These are phyloP conservation scores for Claviceps monticola DNA, from an alignment of 2,329 filamentous ascomycete species.

Conservation along the genomic window DNA sequence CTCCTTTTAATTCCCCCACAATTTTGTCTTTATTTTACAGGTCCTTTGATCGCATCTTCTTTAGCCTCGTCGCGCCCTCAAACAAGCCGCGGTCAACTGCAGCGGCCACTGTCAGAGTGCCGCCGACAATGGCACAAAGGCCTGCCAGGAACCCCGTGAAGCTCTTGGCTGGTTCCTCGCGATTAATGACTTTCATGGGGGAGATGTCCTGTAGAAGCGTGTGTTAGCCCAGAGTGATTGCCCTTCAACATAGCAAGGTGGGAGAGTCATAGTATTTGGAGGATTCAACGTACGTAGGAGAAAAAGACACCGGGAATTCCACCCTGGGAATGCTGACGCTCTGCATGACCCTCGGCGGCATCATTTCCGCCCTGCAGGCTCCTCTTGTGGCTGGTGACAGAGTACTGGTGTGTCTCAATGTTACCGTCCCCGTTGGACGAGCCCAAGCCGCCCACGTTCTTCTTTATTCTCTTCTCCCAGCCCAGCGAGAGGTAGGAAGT, in stretches of 20 bases:
- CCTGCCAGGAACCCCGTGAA: conserved; percentile 89
- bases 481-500: conserved; percentile 89
- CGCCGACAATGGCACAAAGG: conserved; percentile 86
- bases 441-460: conserved; percentile 14
- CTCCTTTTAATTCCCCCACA: neutral
- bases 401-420: conserved; percentile 96
- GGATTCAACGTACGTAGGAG: conserved; percentile 60
- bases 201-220: conserved; percentile 63
- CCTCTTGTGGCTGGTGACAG: conserved; percentile 90
- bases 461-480: conserved; percentile 51
- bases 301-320: conserved; percentile 98
- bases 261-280: neutral
- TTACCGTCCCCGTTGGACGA: conserved; percentile 55
- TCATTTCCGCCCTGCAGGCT: conserved; percentile 76
- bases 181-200: conserved; percentile 98
- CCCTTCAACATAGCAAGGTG: neutral
- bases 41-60: conserved; percentile 66
- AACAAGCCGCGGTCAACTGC: conserved; percentile 85
- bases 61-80: conserved; percentile 71
- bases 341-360: conserved; percentile 75
- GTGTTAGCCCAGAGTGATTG: neutral
- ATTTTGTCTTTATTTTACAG: conserved; percentile 21
- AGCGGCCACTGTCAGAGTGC: conserved; percentile 88
- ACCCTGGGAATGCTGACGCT: conserved; percentile 75
- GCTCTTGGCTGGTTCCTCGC: conserved; percentile 76